Evolutionary conservation across 306 rosid species (phyloP).

Genomic region (Cicer pinnatifidum): DNA sequence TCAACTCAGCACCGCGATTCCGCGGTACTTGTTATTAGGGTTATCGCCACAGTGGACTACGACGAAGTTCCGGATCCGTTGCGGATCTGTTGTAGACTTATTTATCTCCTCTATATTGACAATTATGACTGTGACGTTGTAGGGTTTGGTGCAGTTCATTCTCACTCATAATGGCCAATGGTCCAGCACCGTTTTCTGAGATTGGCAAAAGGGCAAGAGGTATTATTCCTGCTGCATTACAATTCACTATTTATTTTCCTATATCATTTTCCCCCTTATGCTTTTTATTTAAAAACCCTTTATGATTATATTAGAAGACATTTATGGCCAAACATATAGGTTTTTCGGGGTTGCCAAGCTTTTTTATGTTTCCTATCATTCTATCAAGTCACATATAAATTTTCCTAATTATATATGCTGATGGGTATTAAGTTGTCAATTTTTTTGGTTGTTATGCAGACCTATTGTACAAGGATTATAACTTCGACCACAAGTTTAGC

Average conservation of each 20-base stretch:
- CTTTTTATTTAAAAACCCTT: not conserved
- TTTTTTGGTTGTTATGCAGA: constrained; percentile 56
- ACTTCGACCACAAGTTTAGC: constrained; percentile 80
- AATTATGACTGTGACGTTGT: constrained; percentile 18
- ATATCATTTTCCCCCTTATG: not conserved
- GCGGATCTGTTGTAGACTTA: not conserved
- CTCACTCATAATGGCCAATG: constrained; percentile 65
- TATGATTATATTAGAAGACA: not conserved
- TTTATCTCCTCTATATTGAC: not conserved
- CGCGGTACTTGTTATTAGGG: not conserved
- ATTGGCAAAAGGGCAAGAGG: constrained; percentile 90
- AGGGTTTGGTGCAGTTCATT: constrained; percentile 48
- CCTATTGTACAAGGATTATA: constrained; percentile 85
- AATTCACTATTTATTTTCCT: not conserved
- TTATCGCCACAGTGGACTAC: not conserved
- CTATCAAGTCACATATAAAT: constrained; percentile 16
- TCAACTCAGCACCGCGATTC: not conserved
- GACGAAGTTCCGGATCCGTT: not conserved
- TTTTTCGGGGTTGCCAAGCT: not conserved
- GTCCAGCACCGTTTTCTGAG: constrained; percentile 89
- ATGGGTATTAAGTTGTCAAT: not conserved
- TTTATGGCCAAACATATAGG: constrained; percentile 19
- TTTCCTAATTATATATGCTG: not conserved
- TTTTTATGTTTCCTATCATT: constrained; percentile 27
- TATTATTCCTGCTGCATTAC: constrained; percentile 36